phyloP scores from a whole-genome alignment of 2,329 filamentous ascomycete genomes.

The Epichloe baconii region DNA sequence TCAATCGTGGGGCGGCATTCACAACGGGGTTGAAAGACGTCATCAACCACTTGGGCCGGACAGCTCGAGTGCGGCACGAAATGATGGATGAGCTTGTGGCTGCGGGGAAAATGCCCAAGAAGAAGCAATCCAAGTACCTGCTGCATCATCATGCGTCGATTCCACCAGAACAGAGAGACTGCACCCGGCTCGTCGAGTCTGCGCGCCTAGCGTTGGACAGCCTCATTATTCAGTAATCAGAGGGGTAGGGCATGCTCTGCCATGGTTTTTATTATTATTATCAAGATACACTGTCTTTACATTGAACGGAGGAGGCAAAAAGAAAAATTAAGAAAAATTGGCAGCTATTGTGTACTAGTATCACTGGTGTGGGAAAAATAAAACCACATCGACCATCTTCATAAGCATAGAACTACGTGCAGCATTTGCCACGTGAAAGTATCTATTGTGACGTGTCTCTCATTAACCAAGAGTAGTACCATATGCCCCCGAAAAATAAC shows the following conservation, averaged over 20 bases:
- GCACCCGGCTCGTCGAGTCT: slow-evolving; percentile 38
- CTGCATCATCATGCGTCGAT: slow-evolving; percentile 14
- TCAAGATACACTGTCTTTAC: background rate
- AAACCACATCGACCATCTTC: no score
- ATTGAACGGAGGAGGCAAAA: background rate
- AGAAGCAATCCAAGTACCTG: slow-evolving; percentile 12
- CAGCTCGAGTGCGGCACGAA: slow-evolving; percentile 34
- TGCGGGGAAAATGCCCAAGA: slow-evolving; percentile 19
- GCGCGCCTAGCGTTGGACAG: slow-evolving; percentile 40
- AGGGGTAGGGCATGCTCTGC: no score
- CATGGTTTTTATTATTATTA: no score
- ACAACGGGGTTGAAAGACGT: slow-evolving; percentile 40
- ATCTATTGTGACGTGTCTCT: no score
- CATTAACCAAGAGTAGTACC: no score
- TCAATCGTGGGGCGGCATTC: slow-evolving; percentile 9
- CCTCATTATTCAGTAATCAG: slow-evolving; percentile 35
- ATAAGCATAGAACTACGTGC: no score
- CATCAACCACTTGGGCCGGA: slow-evolving; percentile 37
- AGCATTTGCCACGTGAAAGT: no score
- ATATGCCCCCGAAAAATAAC: no score
- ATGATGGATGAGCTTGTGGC: slow-evolving; percentile 32
- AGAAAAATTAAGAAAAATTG: background rate
- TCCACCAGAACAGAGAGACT: slow-evolving; percentile 26
- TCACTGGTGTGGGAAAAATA: background rate
- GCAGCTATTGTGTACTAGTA: background rate